Conservation (phyloP, 2,329 filamentous ascomycete genomes). For the Ceratocystis lukuohia region DNA sequence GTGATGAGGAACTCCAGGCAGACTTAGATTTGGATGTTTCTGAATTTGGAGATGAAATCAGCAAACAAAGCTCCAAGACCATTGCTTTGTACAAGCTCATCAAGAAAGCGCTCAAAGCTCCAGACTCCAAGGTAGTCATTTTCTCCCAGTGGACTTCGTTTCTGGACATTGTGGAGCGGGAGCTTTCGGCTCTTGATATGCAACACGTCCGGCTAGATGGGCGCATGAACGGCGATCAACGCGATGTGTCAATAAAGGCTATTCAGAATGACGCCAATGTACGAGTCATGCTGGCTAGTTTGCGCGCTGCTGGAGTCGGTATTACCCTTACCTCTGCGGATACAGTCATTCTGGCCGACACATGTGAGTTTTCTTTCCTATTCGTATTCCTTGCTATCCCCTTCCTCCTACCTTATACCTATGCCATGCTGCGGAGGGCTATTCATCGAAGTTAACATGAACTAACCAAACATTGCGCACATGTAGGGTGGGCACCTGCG, state of each 20-base stretch:
- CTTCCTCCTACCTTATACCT: background rate
- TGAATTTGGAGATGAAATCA: constrained; percentile 36
- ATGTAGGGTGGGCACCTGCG: constrained; percentile 68
- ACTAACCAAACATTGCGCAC: background rate
- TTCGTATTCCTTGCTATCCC: background rate
- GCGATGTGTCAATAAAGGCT: constrained; percentile 57
- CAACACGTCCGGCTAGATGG: constrained; percentile 65
- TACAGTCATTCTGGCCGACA: constrained; percentile 70
- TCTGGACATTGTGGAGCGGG: constrained; percentile 55
- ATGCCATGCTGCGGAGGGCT: no score
- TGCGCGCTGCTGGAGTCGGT: constrained; percentile 72
- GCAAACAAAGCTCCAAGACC: constrained; percentile 69
- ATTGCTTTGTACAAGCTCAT: constrained; percentile 65
- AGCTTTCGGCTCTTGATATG: constrained; percentile 48
- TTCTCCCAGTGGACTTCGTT: constrained; percentile 71
- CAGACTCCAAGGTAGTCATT: constrained; percentile 54
- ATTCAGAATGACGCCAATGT: constrained; percentile 55
- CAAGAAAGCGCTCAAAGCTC: constrained; percentile 50
- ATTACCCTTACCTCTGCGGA: constrained; percentile 77
- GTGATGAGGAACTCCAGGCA: constrained; percentile 40
- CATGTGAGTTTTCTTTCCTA: constrained; percentile 36
- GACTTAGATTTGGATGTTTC: constrained; percentile 37
- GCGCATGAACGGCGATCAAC: constrained; percentile 54
- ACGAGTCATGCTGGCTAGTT: constrained; percentile 66
- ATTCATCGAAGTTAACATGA: no score